Base-by-base conservation (phyloP, 306 rosid genomes). In the Gleditsia sinensis region DNA sequence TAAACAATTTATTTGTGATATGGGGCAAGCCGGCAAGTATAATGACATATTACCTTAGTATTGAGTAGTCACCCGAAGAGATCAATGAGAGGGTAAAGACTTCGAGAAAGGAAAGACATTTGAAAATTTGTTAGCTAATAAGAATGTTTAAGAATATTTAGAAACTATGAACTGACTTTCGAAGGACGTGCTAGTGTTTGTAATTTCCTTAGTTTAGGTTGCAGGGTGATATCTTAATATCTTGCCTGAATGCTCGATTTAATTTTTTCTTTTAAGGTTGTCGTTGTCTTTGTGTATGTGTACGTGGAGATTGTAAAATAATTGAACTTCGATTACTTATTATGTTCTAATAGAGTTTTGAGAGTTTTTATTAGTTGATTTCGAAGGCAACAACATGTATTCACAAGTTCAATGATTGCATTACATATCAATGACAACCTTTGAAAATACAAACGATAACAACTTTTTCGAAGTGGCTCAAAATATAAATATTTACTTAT, bases 121-220 rank as follows among this genome's bases (percentile, higher is more conserved):
- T 36, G 9, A 36, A 36, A 0, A 36, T 36, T 46, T 58, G 57
- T 1, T 43, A 30, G 20, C 9, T 9, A 62, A 25, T 46, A 49
- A 50, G 42, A 49, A 77, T 53, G 23, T 64, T 21, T 27, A 11
- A 53, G n/a, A 66, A 51, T 19, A 66, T 75, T 43, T 60, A 50
- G 36, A 28, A n/a, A n/a, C n/a, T 28, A 28, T 28, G 32, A 28
- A 28, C n/a, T n/a, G n/a, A 28, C 32, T 28, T 4, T 4, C 32
- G 4, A 4, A 4, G 3, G 2, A 64, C 4, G 33, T 37, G 67
- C 2, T 49, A 43, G 11, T 53, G 7, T 42, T 64, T 53, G 67
- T 61, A 59, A 7, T 48, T 77, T 59, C 59, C 37, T 77, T 27
- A 53, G 67, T 61, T 1, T 61, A 50, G 82, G 17, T 32, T 58